Base-by-base conservation (phyloP, 331 rosid species). In the Pyracantha coccinea region DNA sequence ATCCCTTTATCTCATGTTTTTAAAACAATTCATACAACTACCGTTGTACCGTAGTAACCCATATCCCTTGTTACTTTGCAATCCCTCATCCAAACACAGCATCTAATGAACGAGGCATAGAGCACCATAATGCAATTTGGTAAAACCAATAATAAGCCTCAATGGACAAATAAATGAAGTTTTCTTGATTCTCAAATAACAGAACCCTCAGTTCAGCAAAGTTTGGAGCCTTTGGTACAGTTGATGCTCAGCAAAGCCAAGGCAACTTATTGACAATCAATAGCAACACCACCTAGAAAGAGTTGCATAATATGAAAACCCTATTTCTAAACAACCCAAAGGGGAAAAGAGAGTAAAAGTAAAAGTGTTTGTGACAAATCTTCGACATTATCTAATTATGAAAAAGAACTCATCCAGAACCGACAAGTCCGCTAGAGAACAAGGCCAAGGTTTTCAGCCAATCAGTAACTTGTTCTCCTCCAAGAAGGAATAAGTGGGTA, bases 381-480 rank as follows among this genome's bases (percentile, higher is more conserved):
- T 88, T 83, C 85, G 82, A 83, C 85, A 82, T 85, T 82, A 86
- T 85, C 91, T 12, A 79, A 88, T 71, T 54, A 77, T 80, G 81
- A 75, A 79, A 65, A 66, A 29, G 14, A 41, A 10, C 6, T 32
- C 62, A 21, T 28, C 68, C 52, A 6, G 32, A 52, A 71, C 31
- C 28, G 16, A 62, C 24, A 74, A 8, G 60, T 21, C 28, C 57
- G 55, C 63, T 38, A 52, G 41, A 69, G 79, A 64, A 62, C 17
- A 44, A 59, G 20, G 32, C 25, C n/a, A 12, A 55, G 71, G 41
- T 31, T 71, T 63, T 81, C 68, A 84, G 32, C 88, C 86, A 54
- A 85, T 58, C 77, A 82, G 3, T 28, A 85, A 61, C 82, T 85
- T 85, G 80, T 73, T 76, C 15, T 66, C 86, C 1, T 54, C 75